Evolutionary conservation across 2,329 filamentous ascomycete genomes (phyloP).

Genomic region (Fusarium verrucosum): DNA sequence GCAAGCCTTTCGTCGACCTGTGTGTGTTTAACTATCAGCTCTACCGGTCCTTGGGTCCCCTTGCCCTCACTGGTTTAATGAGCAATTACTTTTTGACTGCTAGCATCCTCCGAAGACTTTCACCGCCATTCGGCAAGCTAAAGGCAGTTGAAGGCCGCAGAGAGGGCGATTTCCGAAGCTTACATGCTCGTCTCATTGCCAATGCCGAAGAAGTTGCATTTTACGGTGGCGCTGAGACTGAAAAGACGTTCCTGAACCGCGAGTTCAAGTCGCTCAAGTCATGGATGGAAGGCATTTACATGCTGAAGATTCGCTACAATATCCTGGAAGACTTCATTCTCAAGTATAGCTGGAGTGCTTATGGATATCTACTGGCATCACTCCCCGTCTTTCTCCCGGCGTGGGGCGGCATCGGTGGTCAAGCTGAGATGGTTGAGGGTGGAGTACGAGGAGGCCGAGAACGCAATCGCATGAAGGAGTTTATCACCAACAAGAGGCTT

Average conservation of each 20-base stretch:
- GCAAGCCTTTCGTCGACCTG: conserved; percentile 97
- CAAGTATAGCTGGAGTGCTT: conserved; percentile 98
- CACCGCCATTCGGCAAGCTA: conserved; percentile 94
- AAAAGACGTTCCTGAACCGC: conserved; percentile 89
- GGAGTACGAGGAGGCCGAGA: conserved; percentile 69
- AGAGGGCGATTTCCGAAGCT: conserved; percentile 91
- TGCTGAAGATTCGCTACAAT: conserved; percentile 97
- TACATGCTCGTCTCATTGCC: conserved; percentile 91
- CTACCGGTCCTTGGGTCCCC: conserved; percentile 86
- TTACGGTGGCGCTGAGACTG: conserved; percentile 94
- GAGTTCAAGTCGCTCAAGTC: conserved; percentile 92
- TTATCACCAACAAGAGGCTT: conserved; percentile 98
- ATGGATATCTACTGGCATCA: conserved; percentile 92
- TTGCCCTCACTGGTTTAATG: conserved; percentile 85
- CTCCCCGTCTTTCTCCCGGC: conserved; percentile 93
- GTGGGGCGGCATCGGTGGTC: conserved; percentile 86
- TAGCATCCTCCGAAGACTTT: conserved; percentile 85
- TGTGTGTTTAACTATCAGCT: conserved; percentile 99
- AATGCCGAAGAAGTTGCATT: conserved; percentile 99
- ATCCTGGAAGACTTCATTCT: conserved; percentile 98
- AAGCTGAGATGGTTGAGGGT: conserved; percentile 69
- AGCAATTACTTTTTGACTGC: conserved; percentile 96
- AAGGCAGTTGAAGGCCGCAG: conserved; percentile 95
- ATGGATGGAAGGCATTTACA: conserved; percentile 99
- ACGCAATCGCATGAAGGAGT: conserved; percentile 92